A percentile compares a stretch with the other conserved stretches of the same genome.
phyloP scores from a whole-genome alignment of 768 basidiomycete genomes.

The Cyathus striatus region DNA sequence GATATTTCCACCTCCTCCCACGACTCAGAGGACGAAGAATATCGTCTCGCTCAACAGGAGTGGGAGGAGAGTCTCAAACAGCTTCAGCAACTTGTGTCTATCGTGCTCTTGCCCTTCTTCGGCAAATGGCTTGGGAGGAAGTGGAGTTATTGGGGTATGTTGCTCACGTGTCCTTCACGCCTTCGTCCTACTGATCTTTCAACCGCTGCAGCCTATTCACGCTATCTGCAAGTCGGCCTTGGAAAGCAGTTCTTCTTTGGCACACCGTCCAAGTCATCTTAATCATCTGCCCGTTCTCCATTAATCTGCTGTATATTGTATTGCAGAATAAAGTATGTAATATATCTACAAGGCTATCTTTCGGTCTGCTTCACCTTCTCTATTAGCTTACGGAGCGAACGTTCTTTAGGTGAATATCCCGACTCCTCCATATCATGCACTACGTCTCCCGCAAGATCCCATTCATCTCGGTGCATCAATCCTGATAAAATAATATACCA shows the following conservation, averaged over 20 bases:
- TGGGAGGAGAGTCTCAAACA: conserved; percentile 91
- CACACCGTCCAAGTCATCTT: conserved; percentile 14
- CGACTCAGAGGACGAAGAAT: conserved; percentile 68
- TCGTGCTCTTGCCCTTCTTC: conserved; percentile 79
- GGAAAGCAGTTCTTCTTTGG: conserved; percentile 61
- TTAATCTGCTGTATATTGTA: background rate
- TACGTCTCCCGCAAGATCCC: conserved; percentile 55
- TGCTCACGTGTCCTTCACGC: conserved; percentile 1
- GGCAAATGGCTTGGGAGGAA: conserved; percentile 87
- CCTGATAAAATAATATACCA: conserved; percentile 77
- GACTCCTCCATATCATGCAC: conserved; percentile 52
- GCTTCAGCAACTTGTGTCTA: conserved; percentile 72
- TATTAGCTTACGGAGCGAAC: no score
- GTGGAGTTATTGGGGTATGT: conserved; percentile 84
- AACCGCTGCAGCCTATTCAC: conserved; percentile 63
- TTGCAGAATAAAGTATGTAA: no score
- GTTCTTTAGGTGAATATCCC: conserved; percentile 41
- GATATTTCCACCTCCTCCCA: conserved; percentile 50
- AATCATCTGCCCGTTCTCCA: background rate
- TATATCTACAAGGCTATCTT: no score
- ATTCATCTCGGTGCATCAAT: conserved; percentile 50
- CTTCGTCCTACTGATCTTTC: conserved; percentile 5
- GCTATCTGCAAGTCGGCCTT: conserved; percentile 63
- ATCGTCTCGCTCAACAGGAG: conserved; percentile 76
- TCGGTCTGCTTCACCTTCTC: no score